These are phyloP conservation scores for Colletotrichum sp. DNA, from an alignment of 2,329 filamentous ascomycete genomes.

Conservation along the genomic window DNA sequence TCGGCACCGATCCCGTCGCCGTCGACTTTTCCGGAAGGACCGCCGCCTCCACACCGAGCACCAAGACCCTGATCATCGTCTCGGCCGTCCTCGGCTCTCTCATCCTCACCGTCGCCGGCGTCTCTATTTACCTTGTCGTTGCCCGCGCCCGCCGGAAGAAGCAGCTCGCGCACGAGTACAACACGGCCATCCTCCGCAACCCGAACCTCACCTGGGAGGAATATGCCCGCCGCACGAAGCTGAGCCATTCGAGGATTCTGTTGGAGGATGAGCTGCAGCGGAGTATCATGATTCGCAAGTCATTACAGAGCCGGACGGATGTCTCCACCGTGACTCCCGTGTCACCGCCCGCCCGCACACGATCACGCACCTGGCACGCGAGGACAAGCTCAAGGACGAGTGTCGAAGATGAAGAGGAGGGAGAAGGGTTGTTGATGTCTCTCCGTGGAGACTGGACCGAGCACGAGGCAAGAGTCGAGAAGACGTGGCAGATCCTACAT, in stretches of 20 bases:
- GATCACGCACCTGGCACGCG: conserved; percentile 5
- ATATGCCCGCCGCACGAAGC: conserved; percentile 4
- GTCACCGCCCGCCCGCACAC: conserved; percentile 7
- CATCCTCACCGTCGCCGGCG: background rate
- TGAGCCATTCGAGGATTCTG: conserved; percentile 1
- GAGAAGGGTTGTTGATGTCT: background rate
- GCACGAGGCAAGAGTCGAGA: conserved; percentile 13
- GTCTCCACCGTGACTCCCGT: background rate
- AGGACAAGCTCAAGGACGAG: background rate
- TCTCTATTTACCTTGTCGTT: background rate
- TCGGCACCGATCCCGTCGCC: conserved; percentile 7
- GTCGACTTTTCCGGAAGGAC: background rate
- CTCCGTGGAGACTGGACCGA: conserved; percentile 8
- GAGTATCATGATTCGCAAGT: conserved; percentile 12
- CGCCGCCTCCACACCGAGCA: background rate
- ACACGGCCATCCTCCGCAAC: conserved; percentile 1
- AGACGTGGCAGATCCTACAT: conserved; percentile 16
- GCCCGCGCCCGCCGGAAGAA: background rate
- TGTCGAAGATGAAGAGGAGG: background rate
- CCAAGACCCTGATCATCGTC: background rate
- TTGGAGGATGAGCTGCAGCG: conserved; percentile 11
- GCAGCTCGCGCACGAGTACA: background rate
- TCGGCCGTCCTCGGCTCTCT: background rate
- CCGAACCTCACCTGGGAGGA: conserved; percentile 11
- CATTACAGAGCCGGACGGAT: conserved; percentile 1